These are phyloP conservation scores for Capronia epimyces DNA, from an alignment of 2,329 filamentous ascomycete genomes.

Conservation along the genomic window DNA sequence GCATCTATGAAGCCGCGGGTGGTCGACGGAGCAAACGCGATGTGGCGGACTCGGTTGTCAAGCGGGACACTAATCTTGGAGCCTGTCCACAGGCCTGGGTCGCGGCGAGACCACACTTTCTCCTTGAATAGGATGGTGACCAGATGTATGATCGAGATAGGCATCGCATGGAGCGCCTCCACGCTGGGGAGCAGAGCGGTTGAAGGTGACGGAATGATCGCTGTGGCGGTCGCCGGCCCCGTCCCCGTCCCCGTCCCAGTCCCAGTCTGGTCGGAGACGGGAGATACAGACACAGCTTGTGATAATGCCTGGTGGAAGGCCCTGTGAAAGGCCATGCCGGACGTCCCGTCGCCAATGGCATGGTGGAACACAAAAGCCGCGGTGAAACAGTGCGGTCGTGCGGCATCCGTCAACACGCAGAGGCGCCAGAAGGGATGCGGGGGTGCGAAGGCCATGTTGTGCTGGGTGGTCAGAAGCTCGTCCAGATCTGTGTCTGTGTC, in stretches of 20 bases:
- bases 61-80: slow-evolving; percentile 32
- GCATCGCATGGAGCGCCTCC: slow-evolving; percentile 9
- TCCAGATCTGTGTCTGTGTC: slow-evolving; percentile 40
- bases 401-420: slow-evolving; percentile 34
- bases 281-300: slow-evolving; percentile 31
- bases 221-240: too few species aligned
- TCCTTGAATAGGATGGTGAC: slow-evolving; percentile 38
- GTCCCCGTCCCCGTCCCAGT: too few species aligned
- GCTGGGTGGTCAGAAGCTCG: slow-evolving; percentile 38
- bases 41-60: slow-evolving; percentile 8
- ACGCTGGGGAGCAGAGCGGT: slow-evolving; percentile 35
- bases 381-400: slow-evolving; percentile 35
- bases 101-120: slow-evolving; percentile 10
- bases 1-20: slow-evolving; percentile 32
- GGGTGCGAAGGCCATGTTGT: slow-evolving; percentile 38
- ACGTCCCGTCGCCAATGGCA: slow-evolving; percentile 44
- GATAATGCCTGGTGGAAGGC: slow-evolving; percentile 44
- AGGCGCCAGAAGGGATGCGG: slow-evolving; percentile 44
- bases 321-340: slow-evolving; percentile 45
- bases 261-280: slow-evolving; percentile 22
- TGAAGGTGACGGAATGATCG: slow-evolving; percentile 28
- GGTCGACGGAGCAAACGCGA: slow-evolving; percentile 30
- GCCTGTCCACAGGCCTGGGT: slow-evolving; percentile 38
- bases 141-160: slow-evolving; percentile 4
- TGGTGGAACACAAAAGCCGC: slow-evolving; percentile 47